These are phyloP conservation scores for Cyclotella distinguenda DNA, from an alignment of 108 stramenopile species.

Conservation along the genomic window DNA sequence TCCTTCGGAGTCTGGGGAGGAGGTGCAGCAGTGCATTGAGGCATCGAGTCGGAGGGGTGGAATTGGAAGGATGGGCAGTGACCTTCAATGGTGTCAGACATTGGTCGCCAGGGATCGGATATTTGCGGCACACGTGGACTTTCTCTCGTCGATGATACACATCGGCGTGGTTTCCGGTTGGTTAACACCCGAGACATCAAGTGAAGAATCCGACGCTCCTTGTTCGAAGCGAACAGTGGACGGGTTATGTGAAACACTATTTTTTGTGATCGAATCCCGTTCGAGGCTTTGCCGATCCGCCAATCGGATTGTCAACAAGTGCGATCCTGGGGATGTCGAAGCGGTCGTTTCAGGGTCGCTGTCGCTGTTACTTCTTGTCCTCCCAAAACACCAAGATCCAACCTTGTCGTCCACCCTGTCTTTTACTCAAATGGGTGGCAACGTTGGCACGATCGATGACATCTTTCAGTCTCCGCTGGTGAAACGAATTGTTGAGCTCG, in stretches of 20 bases:
- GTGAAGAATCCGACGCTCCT: conserved; percentile 2
- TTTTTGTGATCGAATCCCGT: conserved; percentile 33
- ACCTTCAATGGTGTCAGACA: conserved; percentile 22
- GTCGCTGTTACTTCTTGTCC: conserved; percentile 29
- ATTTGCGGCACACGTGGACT: conserved; percentile 35
- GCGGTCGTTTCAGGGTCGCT: conserved; percentile 34
- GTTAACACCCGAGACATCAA: conserved; percentile 11
- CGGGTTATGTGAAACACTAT: conserved; percentile 42
- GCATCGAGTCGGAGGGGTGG: not conserved
- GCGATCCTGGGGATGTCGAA: conserved; percentile 36
- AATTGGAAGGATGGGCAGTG: conserved; percentile 9
- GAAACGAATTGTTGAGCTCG: conserved; percentile 32
- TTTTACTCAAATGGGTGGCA: conserved; percentile 41
- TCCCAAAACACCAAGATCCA: conserved; percentile 24
- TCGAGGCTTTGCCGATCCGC: conserved; percentile 28
- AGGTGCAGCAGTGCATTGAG: conserved; percentile 1
- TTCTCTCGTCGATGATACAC: conserved; percentile 29
- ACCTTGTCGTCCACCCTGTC: conserved; percentile 19
- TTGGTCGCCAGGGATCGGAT: conserved; percentile 39
- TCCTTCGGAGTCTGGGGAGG: conserved; percentile 17
- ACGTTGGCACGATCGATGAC: conserved; percentile 29
- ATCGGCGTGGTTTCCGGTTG: conserved; percentile 40
- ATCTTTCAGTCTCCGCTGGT: conserved; percentile 42
- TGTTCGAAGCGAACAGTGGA: conserved; percentile 15
- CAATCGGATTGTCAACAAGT: conserved; percentile 16